Evolutionary conservation across 2,329 filamentous ascomycete genomes (phyloP).

Genomic region (Apiospora sp.): DNA sequence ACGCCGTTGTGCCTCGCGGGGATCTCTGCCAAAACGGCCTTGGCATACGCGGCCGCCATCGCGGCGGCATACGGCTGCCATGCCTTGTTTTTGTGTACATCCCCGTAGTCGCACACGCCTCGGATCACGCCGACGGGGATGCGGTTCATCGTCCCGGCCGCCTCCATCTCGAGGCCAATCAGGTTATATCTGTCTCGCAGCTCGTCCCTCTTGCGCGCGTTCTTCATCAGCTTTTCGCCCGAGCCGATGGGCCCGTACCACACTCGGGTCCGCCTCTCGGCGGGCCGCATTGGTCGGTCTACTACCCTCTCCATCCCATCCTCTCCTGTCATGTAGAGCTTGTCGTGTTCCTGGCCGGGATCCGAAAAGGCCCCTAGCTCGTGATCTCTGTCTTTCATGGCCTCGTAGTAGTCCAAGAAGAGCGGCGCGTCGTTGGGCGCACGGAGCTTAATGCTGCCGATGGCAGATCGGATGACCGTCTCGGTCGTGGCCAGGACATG

Average conservation of each 20-base stretch:
- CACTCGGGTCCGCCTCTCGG: constrained; percentile 37
- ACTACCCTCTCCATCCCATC: constrained; percentile 27
- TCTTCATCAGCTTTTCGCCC: constrained; percentile 43
- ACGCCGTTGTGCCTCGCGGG: neutral
- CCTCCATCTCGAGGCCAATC: constrained; percentile 45
- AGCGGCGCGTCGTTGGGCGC: constrained; percentile 34
- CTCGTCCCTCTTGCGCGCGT: constrained; percentile 33
- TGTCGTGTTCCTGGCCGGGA: constrained; percentile 42
- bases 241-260: constrained; percentile 47
- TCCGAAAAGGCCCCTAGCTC: constrained; percentile 35
- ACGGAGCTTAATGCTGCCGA: constrained; percentile 41
- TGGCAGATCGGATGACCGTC: constrained; percentile 44
- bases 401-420: constrained; percentile 36
- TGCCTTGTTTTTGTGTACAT: constrained; percentile 37
- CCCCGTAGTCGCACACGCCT: constrained; percentile 44
- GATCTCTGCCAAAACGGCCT: constrained; percentile 19
- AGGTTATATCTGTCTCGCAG: constrained; percentile 10
- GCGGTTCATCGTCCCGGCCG: constrained; percentile 41
- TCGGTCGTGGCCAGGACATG: constrained; percentile 40
- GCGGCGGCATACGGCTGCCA: constrained; percentile 40
- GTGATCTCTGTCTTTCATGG: constrained; percentile 37
- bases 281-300: constrained; percentile 31
- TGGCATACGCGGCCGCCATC: constrained; percentile 38
- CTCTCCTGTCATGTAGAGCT: constrained; percentile 32
- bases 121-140: constrained; percentile 42